Evolutionary conservation across 108 stramenopile species (phyloP), one percentile per base, ranked within the genome.

Genomic region (Skeletonema menzelii): DNA sequence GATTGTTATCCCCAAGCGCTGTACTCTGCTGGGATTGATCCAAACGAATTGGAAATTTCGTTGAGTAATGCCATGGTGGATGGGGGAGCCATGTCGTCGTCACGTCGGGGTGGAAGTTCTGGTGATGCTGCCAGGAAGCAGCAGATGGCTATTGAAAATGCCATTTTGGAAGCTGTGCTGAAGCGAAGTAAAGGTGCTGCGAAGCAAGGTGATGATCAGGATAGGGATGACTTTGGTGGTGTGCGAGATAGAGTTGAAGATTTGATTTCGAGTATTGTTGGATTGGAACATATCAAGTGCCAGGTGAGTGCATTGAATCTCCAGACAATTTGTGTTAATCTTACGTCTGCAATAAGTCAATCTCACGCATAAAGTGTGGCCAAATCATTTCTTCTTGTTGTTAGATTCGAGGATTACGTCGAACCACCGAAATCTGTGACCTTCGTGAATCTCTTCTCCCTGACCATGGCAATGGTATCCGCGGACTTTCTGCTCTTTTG

Each of bases 1-100:
- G 94, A 95, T 82, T 88, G 92, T n/a, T 88, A 90, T 70, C 91
- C 91, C 14, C 92, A 93, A 68, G 87, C 94, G 27, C 75, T 95
- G n/a, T 95, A 93, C 60, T 69, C 86, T 15, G 88, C 94, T 13
- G 91, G 94, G 0, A 91, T 93, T 37, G 83, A 93, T 69, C 94
- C 94, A 11, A 84, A 80, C 30, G 68, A 79, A 67, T 73, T 73
- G 66, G 80, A 70, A 84, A 90, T 78, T 77, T 90, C 94, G 8
- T 82, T 95, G 70, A 90, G 88, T 27, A 87, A 88, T 68, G 75
- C 79, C 65, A 76, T 80, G 79, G 75, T 63, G 27, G 69, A 82
- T 46, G 84, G 73, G 14, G 53, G 63, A 12, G 49, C 49, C 20
- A 53, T 53, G 24, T 28, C 19, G 28, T 35, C 70, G 30, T 71